Conservation (phyloP, 2,329 filamentous ascomycete genomes). For the Fusarium papillatum region DNA sequence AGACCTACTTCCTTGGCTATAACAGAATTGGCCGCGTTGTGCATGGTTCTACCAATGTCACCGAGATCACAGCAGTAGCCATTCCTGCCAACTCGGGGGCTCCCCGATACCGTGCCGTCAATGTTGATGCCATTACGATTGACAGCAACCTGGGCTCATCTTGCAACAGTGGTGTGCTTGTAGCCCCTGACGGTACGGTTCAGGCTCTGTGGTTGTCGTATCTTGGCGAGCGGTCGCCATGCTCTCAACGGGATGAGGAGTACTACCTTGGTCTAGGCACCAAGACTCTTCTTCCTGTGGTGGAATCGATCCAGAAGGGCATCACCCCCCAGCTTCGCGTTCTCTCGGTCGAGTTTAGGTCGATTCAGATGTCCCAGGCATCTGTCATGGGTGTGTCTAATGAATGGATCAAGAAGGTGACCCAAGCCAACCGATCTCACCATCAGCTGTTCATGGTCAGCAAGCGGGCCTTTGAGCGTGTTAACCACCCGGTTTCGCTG, state of each 20-base stretch:
- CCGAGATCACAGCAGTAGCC: constrained; percentile 96
- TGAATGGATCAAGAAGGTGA: constrained; percentile 94
- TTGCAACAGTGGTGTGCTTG: constrained; percentile 93
- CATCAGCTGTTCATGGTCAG: constrained; percentile 99
- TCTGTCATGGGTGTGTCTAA: constrained; percentile 97
- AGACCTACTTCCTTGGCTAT: constrained; percentile 98
- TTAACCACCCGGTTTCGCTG: constrained; percentile 67
- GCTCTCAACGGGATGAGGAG: constrained; percentile 90
- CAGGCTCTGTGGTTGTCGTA: constrained; percentile 98
- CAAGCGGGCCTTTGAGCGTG: constrained; percentile 82
- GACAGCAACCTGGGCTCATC: constrained; percentile 93
- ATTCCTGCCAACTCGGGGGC: constrained; percentile 95
- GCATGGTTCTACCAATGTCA: constrained; percentile 93
- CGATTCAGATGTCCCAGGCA: constrained; percentile 96
- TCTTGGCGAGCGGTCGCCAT: constrained; percentile 86
- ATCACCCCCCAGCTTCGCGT: constrained; percentile 87
- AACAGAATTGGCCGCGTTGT: constrained; percentile 96
- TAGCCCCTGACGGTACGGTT: constrained; percentile 90
- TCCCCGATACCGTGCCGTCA: constrained; percentile 93
- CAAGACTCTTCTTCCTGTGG: constrained; percentile 89
- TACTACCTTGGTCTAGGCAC: constrained; percentile 96
- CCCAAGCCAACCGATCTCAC: constrained; percentile 88
- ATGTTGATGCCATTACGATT: constrained; percentile 96
- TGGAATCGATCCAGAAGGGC: constrained; percentile 86
- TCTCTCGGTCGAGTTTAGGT: constrained; percentile 92